phyloP scores from a whole-genome alignment of 2,329 filamentous ascomycete genomes.

The Sclerotinia spermophila region DNA sequence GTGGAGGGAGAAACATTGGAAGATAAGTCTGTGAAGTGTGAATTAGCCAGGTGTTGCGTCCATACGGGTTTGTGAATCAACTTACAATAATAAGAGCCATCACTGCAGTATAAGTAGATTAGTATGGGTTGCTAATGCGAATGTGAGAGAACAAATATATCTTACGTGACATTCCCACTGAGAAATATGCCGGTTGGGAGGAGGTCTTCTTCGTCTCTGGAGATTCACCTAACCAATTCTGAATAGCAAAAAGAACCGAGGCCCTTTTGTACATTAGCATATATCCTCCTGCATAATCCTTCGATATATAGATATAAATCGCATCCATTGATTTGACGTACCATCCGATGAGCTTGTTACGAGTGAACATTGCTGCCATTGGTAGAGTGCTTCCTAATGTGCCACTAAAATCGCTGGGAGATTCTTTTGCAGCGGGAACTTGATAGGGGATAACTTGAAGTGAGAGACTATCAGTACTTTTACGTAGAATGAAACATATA shows the following conservation, averaged over 20 bases:
- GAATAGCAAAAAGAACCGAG: constrained; percentile 68
- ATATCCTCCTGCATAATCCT: background rate
- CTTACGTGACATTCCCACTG: constrained; percentile 72
- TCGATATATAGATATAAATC: background rate
- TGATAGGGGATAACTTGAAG: constrained; percentile 80
- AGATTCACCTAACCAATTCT: constrained; percentile 75
- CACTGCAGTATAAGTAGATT: constrained; percentile 25
- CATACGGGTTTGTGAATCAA: constrained; percentile 18
- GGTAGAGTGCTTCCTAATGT: constrained; percentile 75
- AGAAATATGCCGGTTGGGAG: constrained; percentile 69
- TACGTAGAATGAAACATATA: background rate
- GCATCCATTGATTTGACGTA: constrained; percentile 37
- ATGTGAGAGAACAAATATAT: background rate
- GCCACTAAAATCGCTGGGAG: constrained; percentile 65
- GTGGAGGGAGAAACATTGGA: constrained; percentile 60
- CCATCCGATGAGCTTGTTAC: constrained; percentile 77
- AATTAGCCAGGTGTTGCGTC: background rate
- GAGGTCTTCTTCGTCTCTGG: constrained; percentile 61
- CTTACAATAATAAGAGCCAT: constrained; percentile 43
- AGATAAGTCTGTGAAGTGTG: constrained; percentile 51
- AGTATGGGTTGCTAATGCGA: background rate
- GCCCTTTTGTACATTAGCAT: constrained; percentile 49
- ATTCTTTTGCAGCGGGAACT: constrained; percentile 64
- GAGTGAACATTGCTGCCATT: constrained; percentile 93
- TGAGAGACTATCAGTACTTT: background rate